Evolutionary conservation across 805 yeast species (phyloP), one percentile per base, ranked within the genome.

Genomic region (Nakazawaea siamensis): DNA sequence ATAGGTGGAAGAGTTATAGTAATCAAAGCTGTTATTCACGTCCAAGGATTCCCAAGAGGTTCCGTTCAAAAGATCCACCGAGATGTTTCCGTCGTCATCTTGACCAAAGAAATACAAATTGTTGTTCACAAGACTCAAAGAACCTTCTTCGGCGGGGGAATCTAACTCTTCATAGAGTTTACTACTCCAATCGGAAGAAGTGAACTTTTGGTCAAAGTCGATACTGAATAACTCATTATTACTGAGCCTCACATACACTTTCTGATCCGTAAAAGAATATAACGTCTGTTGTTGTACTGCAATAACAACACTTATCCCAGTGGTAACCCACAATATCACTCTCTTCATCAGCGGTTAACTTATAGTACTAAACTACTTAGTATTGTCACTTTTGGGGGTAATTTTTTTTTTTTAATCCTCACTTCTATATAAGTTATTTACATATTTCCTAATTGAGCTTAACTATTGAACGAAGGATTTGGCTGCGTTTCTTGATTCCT

Each of bases 401-500:
- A n/a, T n/a, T n/a, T n/a, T n/a, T n/a, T n/a, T n/a, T n/a, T n/a
- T n/a, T n/a, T n/a, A n/a, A n/a, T 25, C n/a, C 16, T 25, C 13
- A 25, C n/a, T n/a, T n/a, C n/a, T n/a, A n/a, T n/a, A n/a, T n/a
- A n/a, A n/a, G n/a, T 17, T 29, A 16, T 29, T 29, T 29, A 29
- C 32, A 29, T 7, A 12, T 29, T 29, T 12, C 32, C 32, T 10
- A 6, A 18, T 17, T 16, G 11, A 24, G 24, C n/a, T 21, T 21
- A 24, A n/a, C 27, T 24, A 18, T 6, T 5, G 43, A 34, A 57
- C 53, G 18, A 49, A 26, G 29, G 56, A 58, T 34, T 51, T 56
- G 29, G 76, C 67, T 34, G 64, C 70, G 46, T 81, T 86, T 59
- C 98, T 76, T 21, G 95, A 68, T 58, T 83, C 80, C 63, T 90